Base-by-base conservation (phyloP, 2,329 filamentous ascomycete genomes). In the Colletotrichum kahawae region DNA sequence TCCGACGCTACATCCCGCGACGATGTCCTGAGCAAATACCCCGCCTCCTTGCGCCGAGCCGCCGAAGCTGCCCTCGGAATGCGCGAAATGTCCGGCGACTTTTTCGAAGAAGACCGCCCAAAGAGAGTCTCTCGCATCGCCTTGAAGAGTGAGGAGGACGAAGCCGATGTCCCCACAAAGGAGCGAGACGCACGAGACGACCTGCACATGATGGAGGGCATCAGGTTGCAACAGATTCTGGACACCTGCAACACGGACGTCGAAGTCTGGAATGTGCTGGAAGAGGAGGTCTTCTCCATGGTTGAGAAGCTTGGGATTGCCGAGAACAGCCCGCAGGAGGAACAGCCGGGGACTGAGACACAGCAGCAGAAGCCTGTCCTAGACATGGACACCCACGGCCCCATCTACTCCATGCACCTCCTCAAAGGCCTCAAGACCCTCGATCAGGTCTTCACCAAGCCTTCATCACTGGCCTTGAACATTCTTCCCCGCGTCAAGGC, bases 401-500 rank as follows among this genome's bases (percentile, higher is more conserved):
- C 91, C 8, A 88, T 94, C 18, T 95, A 93, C 79, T 89, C 93
- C 2, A 85, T 88, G 9, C 90, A 91, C 77, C 86, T 95, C 7
- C 84, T 91, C 51, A 84, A 87, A 51, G 92, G 89, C 1, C 85
- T 94, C 18, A 84, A 86, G 1, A 86, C 90, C 2, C 85, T 95
- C 5, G 89, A 92, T 78, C 85, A 84, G 3, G 85, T 87, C 2
- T 95, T 94, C 74, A 76, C 80, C 12, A 88, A 86, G 13, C 84
- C 90, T 0, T 95, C 93, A 1, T 86, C 88, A 0, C 86, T 94
- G 1, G 86, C 88, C 0, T 87, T 94, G 59, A 87, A 88, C 59
- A 83, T 95, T 31, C 86, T 96, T 1, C 93, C 94, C 0, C 89
- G 90, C 9, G 85, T 95, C 78, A 94, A 94, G 80, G 87, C 89